These are phyloP conservation scores for Candida boidinii DNA, from an alignment of 805 yeast genomes.

Conservation along the genomic window DNA sequence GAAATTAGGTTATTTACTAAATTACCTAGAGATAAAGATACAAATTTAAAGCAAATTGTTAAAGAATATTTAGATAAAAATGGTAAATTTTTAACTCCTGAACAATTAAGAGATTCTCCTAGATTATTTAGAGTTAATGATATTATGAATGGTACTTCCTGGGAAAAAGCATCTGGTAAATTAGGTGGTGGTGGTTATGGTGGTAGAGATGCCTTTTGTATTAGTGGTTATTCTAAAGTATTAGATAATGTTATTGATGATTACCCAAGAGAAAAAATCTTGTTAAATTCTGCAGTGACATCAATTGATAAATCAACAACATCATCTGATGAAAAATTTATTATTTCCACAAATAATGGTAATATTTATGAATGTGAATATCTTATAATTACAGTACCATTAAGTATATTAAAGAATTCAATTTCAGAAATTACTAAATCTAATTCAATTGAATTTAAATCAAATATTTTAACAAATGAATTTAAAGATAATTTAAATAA, in stretches of 20 bases:
- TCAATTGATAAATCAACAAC: slow-evolving; percentile 22
- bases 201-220: slow-evolving; percentile 25
- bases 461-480: slow-evolving; percentile 24
- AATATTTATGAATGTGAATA: slow-evolving; percentile 19
- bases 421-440: slow-evolving; percentile 12
- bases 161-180: slow-evolving; percentile 22
- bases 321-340: slow-evolving; percentile 2
- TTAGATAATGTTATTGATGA: slow-evolving; percentile 18
- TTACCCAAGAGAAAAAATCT: slow-evolving; percentile 16
- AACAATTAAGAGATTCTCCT: slow-evolving; percentile 21
- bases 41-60: slow-evolving; percentile 17
- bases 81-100: slow-evolving; percentile 11
- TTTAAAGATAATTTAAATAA: slow-evolving; percentile 20
- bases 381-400: slow-evolving; percentile 42
- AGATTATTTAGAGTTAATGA: slow-evolving; percentile 20
- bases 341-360: slow-evolving; percentile 12
- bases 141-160: slow-evolving; percentile 18
- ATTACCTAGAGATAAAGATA: slow-evolving; percentile 18
- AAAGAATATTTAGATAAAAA: slow-evolving; percentile 15
- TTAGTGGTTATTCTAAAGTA: slow-evolving; percentile 19
- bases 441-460: slow-evolving; percentile 23
- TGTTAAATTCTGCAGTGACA: slow-evolving; percentile 13
- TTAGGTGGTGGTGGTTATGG: slow-evolving; percentile 15
- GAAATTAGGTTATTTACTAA: slow-evolving; percentile 21
- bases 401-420: slow-evolving; percentile 32